A percentile compares a stretch with the other conserved stretches of the same genome.
Evolutionary conservation across 129 eudicot genomes (phyloP).

Genomic region (Artemisia argyi): DNA sequence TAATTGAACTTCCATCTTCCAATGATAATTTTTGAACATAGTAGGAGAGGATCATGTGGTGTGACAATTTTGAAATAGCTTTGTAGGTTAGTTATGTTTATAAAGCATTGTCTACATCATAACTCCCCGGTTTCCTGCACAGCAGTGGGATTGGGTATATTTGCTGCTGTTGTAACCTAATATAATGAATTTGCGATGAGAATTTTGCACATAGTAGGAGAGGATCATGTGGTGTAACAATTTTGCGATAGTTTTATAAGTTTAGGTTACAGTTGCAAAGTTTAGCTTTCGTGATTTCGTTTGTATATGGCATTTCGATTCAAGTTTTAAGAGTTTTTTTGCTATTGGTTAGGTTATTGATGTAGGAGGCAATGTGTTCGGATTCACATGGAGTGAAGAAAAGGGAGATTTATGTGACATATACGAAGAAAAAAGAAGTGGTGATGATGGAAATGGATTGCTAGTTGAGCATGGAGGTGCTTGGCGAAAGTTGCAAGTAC

Average conservation of each 20-base stretch:
- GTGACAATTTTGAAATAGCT: too few species aligned
- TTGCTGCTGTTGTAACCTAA: too few species aligned
- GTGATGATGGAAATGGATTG: conserved; percentile 82
- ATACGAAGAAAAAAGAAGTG: conserved; percentile 79
- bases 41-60: not conserved
- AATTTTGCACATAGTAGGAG: too few species aligned
- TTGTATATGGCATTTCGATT: not conserved
- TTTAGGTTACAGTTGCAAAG: conserved; percentile 3
- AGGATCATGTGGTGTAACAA: too few species aligned
- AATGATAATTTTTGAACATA: conserved; percentile 8
- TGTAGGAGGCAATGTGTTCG: conserved; percentile 88
- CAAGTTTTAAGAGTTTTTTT: conserved; percentile 7
- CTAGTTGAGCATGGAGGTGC: conserved; percentile 89
- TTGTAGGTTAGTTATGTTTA: too few species aligned
- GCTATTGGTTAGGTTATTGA: conserved; percentile 60
- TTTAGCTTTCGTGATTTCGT: conserved; percentile 17
- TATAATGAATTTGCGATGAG: too few species aligned
- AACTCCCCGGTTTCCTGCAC: not conserved
- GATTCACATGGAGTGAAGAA: conserved; percentile 86
- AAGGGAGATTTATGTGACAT: conserved; percentile 80
- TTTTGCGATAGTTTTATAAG: too few species aligned
- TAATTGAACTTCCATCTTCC: not conserved
- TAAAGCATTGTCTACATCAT: not conserved
- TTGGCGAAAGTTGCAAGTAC: conserved; percentile 87
- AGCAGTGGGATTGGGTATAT: too few species aligned